These are phyloP conservation scores for Ceratocystis papillata DNA, from an alignment of 2,329 filamentous ascomycete genomes.

Conservation along the genomic window DNA sequence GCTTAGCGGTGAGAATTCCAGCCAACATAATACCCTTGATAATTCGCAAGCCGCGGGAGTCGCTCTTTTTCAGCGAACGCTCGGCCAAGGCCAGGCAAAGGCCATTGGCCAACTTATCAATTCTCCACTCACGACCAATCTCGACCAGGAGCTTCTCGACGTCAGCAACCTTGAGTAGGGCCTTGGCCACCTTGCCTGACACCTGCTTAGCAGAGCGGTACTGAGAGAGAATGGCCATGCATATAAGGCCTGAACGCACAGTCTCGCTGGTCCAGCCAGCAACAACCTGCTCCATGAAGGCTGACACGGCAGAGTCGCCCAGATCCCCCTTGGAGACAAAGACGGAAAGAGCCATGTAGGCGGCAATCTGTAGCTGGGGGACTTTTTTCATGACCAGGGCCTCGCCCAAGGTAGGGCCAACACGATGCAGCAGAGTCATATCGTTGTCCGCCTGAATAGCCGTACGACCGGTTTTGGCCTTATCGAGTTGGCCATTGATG, in stretches of 20 bases:
- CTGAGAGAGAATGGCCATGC: constrained; percentile 70
- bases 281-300: constrained; percentile 81
- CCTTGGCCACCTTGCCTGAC: constrained; percentile 58
- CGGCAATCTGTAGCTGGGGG: constrained; percentile 70
- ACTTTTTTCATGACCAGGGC: constrained; percentile 65
- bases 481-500: constrained; percentile 70
- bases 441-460: constrained; percentile 70
- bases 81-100: constrained; percentile 57
- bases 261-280: constrained; percentile 67
- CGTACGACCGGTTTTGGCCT: constrained; percentile 61
- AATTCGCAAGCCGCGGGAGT: constrained; percentile 44
- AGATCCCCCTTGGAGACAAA: constrained; percentile 73
- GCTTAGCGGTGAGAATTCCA: constrained; percentile 50
- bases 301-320: constrained; percentile 67
- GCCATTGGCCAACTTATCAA: constrained; percentile 62
- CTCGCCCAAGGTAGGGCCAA: constrained; percentile 62
- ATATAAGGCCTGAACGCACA: constrained; percentile 61
- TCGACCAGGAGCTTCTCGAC: constrained; percentile 50
- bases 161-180: constrained; percentile 52
- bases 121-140: constrained; percentile 53
- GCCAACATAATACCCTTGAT: constrained; percentile 53
- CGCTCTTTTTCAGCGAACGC: constrained; percentile 49
- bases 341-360: constrained; percentile 82
- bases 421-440: constrained; percentile 59
- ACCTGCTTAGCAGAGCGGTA: constrained; percentile 61